A percentile compares a stretch with the other conserved stretches of the same genome.
These are phyloP conservation scores for Amanita subjunquillea DNA, from an alignment of 768 basidiomycete species.

Conservation along the genomic window DNA sequence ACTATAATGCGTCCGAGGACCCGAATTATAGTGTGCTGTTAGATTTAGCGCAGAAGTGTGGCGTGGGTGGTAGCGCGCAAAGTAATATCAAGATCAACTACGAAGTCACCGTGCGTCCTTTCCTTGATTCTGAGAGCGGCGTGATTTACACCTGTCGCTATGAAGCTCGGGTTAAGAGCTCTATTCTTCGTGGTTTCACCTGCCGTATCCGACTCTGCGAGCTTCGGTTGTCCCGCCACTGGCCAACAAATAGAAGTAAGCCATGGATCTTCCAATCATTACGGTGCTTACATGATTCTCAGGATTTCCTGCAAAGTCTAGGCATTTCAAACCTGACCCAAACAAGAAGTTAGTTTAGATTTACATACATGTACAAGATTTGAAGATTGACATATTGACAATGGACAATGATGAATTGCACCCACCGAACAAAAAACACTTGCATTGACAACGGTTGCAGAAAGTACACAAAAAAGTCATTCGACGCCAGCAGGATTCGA, in stretches of 20 bases:
- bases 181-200: conserved; percentile 60
- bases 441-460: no score
- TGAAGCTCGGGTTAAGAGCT: conserved; percentile 53
- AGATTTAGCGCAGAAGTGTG: conserved; percentile 58
- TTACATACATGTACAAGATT: not conserved
- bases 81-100: conserved; percentile 50
- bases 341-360: not conserved
- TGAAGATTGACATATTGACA: not conserved
- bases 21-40: conserved; percentile 43
- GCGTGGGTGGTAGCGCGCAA: conserved; percentile 31
- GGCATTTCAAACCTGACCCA: not conserved
- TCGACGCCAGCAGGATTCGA: conserved; percentile 53
- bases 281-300: not conserved
- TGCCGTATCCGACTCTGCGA: conserved; percentile 48
- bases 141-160: not conserved
- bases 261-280: not conserved
- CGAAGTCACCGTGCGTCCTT: conserved; percentile 47
- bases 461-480: not conserved
- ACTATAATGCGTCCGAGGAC: conserved; percentile 45
- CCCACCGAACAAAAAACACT: no score
- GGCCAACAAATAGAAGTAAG: conserved; percentile 7
- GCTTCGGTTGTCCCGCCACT: conserved; percentile 55
- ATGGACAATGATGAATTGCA: not conserved
- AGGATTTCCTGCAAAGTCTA: conserved; percentile 1
- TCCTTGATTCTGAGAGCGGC: not conserved